Base-by-base conservation (phyloP, 1,284 basidiomycete genomes). In the Heliocybe sulcata region DNA sequence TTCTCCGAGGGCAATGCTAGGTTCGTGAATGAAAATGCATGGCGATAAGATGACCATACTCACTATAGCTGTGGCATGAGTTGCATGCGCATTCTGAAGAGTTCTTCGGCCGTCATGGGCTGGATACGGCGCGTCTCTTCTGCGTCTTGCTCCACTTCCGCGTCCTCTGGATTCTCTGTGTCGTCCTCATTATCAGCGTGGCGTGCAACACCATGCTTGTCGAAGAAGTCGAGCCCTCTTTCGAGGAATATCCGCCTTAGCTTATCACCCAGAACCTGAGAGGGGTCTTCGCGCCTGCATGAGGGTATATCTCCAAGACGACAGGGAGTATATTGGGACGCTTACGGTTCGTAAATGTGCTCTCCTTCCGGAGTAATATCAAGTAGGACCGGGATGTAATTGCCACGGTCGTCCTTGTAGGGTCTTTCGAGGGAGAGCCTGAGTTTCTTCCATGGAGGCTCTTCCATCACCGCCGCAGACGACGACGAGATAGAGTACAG, bases 191-290 rank as follows among this genome's bases (percentile, higher is more conserved):
- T 42, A 6, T 42, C 38, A 20, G 3, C 38, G 38, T n/a, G 38
- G 16, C 4, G 6, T 42, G 38, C 38, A 52, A 35, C 58, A 58
- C 51, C 70, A 48, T 75, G 72, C 57, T 74, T 77, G 52, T 89
- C 85, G 62, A 90, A 89, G 63, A 90, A 89, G 62, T 90, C 84
- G 50, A 72, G 54, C 2, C 90, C 88, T 42, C 87, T 80, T 64
- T 92, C 89, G 33, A 70, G 56, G 58, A 90, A 87, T 53, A 92
- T 81, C 50, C 86, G 76, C 47, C 77, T 71, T n/a, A 92, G 69
- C 50, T 82, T 85, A 45, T 82, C 73, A 38, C 81, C 81, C 19
- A 90, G 73, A 49, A 71, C 68, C 38, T 78, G 74, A 6, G 77
- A 73, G 9, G 79, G 70, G 56, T 79, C 76, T 63, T 80, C 79